Evolutionary conservation across 108 stramenopile genomes (phyloP), one percentile per base, ranked within the genome.

Genomic region (Skeletonema grethae): DNA sequence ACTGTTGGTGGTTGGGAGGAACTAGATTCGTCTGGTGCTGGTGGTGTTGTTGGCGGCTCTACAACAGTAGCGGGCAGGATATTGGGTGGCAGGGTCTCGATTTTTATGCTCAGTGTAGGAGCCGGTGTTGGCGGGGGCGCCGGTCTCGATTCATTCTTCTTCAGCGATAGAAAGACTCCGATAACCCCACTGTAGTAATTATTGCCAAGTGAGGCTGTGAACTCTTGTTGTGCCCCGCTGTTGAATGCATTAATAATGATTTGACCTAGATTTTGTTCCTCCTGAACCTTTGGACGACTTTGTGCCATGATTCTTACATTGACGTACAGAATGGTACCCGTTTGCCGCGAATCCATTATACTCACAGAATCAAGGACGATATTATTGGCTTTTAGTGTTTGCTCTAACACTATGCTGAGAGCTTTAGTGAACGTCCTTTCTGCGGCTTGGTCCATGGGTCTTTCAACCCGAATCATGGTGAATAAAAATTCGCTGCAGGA

Each of bases 401-500:
- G 20, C 22, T 20, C 8, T 22, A 53, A 9, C 22, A 53, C 50
- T 53, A 10, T 7, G 0, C 8, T 53, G 8, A 53, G 18, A 22
- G 20, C 20, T 22, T 53, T n/a, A 22, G 22, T 9, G 50, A 53
- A 53, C 1, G 50, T 53, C 2, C 20, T 22, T 53, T 20, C 8
- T 9, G 50, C 50, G 5, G 22, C 50, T 53, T 53, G 15, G 7
- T 53, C 50, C 20, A 22, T 53, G 50, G 50, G 18, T 53, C 4
- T 53, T 22, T 53, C 50, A 53, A 53, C 22, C 50, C 50, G 4
- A 22, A 53, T 53, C 7, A 53, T 53, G 50, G 50, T 53, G 22
- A 53, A 22, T 24, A 53, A n/a, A 22, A 53, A 53, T 53, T 53
- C 50, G 9, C 50, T 53, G 3, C 15, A 43, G 41, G 50, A 53